Percentiles rank a stretch among this genome's conserved stretches.
Conservation (phyloP, 2,329 filamentous ascomycete genomes). For the Fonsecaea erecta region DNA sequence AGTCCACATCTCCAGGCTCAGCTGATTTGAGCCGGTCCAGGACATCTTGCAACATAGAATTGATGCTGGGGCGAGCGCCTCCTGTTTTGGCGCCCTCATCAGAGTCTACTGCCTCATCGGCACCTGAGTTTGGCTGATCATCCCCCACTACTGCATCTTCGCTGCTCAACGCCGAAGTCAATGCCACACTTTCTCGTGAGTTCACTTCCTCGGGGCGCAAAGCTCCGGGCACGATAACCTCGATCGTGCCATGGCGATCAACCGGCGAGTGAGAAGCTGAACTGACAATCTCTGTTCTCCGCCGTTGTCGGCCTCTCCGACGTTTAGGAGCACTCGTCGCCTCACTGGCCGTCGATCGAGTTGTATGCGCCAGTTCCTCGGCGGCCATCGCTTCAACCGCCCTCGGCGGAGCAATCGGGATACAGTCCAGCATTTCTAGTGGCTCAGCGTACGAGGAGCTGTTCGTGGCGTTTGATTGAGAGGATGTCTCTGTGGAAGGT, state of each 20-base stretch:
- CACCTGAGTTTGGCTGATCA: not conserved
- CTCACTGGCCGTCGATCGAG: not conserved
- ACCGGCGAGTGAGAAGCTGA: not conserved
- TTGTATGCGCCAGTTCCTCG: not conserved
- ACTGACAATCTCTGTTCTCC: not conserved
- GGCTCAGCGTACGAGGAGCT: not conserved
- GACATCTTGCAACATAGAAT: conserved; percentile 26
- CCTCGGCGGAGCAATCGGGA: conserved; percentile 18
- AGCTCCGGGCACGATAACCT: conserved; percentile 7
- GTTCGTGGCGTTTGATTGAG: conserved; percentile 5
- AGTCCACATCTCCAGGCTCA: conserved; percentile 19
- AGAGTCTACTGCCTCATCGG: not conserved
- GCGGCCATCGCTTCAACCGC: conserved; percentile 5
- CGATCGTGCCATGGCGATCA: not conserved
- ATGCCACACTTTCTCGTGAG: not conserved
- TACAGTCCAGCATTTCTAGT: conserved; percentile 23
- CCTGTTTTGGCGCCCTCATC: not conserved
- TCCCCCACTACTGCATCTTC: not conserved
- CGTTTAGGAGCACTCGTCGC: conserved; percentile 10
- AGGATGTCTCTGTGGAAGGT: conserved; percentile 15
- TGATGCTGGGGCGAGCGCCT: conserved; percentile 4
- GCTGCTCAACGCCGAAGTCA: not conserved
- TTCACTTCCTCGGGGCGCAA: not conserved
- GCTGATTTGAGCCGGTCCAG: conserved; percentile 28
- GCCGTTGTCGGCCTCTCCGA: conserved; percentile 18